Evolutionary conservation across 179 eudicot genomes (phyloP), one percentile per base, ranked within the genome.

Genomic region (Silene noctiflora): DNA sequence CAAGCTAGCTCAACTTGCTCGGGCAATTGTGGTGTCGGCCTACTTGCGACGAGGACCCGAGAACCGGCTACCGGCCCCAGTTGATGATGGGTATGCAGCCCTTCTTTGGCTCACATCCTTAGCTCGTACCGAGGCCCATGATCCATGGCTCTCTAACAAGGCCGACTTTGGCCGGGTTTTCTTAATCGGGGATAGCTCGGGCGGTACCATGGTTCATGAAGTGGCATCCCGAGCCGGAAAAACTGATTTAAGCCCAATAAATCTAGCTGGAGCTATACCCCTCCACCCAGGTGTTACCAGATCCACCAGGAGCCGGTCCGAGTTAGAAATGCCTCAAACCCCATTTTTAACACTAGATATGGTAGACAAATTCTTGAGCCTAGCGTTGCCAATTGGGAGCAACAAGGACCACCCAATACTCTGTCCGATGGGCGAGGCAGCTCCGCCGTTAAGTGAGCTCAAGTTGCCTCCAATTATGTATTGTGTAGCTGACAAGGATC

Each of bases 111-210:
- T 91, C 10, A 69, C 77, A 6, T 76, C 83, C 46, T 16, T 88
- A 21, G 86, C 91, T n/a, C 67, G 42, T 4, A 60, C 72, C 1
- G 62, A 86, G 16, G 24, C 77, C 14, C 76, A 59, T 6, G 85
- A 85, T 3, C 48, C 86, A 16, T 87, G 87, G 88, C 79, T 89
- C 61, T 29, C 78, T 3, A 64, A 67, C 0, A 29, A 71, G 11
- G 97, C 83, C 0, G 89, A 94, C 69, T 88, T 94, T 35, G 63
- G 25, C 16, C 81, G 92, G 0, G 91, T 88, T 0, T 90, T 94
- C 81, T 75, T 94, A 31, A 83, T 89, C 0, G 98, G 97, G 17
- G 97, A 91, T 67, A 89, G 96, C 84, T 85, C 97, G 11, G 98
- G 98, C 1, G 97, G 84, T 12, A 90, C 80, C 81, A 42, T 94